Conservation (phyloP, 202 grass and related monocot genomes). For the Cymbopogon flexuosus region DNA sequence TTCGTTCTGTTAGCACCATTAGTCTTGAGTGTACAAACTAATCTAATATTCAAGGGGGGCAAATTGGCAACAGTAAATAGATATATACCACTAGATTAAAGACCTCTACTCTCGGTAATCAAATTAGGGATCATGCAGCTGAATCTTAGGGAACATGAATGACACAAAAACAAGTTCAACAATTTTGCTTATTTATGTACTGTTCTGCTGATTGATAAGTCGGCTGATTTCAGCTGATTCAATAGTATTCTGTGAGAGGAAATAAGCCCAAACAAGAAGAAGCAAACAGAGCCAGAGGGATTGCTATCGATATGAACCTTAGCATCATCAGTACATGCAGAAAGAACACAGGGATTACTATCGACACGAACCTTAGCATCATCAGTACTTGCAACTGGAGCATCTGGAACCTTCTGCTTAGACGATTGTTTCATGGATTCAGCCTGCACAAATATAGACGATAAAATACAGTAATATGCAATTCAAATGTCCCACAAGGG, state of each 20-base stretch:
- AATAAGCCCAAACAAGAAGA: not conserved
- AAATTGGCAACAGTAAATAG: not conserved
- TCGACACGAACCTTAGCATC: conserved; percentile 35
- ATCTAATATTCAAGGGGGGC: not conserved
- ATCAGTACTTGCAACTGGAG: conserved; percentile 20
- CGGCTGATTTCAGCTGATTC: no score
- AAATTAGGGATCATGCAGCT: not conserved
- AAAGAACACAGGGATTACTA: not conserved
- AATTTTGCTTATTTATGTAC: no score
- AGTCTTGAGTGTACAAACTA: not conserved
- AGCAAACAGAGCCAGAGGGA: not conserved
- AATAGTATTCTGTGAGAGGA: no score
- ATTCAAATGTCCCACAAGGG: not conserved
- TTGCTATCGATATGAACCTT: conserved; percentile 17
- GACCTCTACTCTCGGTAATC: not conserved
- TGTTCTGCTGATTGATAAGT: no score
- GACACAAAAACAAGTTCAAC: not conserved
- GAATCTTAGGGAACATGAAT: not conserved
- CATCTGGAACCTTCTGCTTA: conserved; percentile 24
- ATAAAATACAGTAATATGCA: not conserved
- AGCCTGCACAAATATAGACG: conserved; percentile 29
- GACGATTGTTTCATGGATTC: conserved; percentile 38
- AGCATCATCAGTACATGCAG: conserved; percentile 29
- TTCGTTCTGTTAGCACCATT: not conserved
- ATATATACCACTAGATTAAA: not conserved